phyloP scores from a whole-genome alignment of 108 stramenopile species.

The Cyclotella distinguenda region DNA sequence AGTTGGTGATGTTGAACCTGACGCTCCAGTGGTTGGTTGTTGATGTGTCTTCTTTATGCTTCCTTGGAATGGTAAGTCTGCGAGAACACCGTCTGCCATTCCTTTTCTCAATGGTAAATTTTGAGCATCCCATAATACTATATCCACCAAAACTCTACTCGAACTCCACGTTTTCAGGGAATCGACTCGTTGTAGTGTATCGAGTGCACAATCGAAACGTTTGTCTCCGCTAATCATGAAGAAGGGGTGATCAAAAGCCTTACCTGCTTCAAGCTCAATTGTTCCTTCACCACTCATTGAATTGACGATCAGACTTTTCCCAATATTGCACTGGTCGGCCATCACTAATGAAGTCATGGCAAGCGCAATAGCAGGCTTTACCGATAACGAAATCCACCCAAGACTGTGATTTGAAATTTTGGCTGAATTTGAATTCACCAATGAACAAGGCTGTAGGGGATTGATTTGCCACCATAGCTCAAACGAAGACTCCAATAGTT shows the following conservation, averaged over 20 bases:
- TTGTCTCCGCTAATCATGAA: conserved; percentile 47
- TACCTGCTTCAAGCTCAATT: conserved; percentile 40
- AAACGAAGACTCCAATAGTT: conserved; percentile 12
- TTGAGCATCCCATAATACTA: conserved; percentile 56
- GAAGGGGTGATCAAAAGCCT: conserved; percentile 7
- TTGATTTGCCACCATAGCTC: conserved; percentile 44
- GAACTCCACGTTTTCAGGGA: background rate
- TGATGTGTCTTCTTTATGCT: conserved; percentile 44
- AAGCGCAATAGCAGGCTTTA: conserved; percentile 35
- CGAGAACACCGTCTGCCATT: conserved; percentile 41
- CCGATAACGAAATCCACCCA: conserved; percentile 53
- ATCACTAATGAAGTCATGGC: conserved; percentile 27
- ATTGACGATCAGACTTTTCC: conserved; percentile 16
- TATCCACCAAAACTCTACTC: conserved; percentile 27
- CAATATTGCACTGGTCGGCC: background rate
- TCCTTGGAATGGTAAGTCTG: conserved; percentile 50
- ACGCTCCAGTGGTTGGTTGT: conserved; percentile 12
- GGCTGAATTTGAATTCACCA: conserved; percentile 28
- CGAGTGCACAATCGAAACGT: background rate
- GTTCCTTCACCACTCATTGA: conserved; percentile 56
- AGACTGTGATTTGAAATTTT: conserved; percentile 41
- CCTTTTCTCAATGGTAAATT: conserved; percentile 41
- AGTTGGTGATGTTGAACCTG: background rate
- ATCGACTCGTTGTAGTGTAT: conserved; percentile 13
- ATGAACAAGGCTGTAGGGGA: conserved; percentile 41